Conservation (phyloP, 2,329 filamentous ascomycete species). For the Talaromyces sp. region DNA sequence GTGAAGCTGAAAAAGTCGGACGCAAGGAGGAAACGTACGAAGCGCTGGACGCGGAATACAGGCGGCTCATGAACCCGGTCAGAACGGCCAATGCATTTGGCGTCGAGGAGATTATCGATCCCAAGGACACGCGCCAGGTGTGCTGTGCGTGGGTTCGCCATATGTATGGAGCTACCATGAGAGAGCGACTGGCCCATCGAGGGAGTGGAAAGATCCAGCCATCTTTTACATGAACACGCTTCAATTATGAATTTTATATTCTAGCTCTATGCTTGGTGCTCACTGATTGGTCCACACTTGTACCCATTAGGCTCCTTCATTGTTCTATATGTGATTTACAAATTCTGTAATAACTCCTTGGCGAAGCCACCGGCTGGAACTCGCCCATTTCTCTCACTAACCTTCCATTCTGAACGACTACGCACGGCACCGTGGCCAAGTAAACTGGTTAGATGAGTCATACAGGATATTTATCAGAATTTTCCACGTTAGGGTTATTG, state of each 20-base stretch:
- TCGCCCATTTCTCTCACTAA: too few relatives aligned
- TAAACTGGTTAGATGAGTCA: neutral
- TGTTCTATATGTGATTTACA: too few relatives aligned
- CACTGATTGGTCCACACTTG: too few relatives aligned
- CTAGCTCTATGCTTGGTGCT: neutral
- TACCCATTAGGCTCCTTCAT: too few relatives aligned
- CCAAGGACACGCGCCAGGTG: slow-evolving; percentile 53
- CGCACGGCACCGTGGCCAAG: too few relatives aligned
- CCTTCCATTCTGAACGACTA: too few relatives aligned
- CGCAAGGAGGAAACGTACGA: slow-evolving; percentile 49
- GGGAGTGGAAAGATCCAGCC: slow-evolving; percentile 40
- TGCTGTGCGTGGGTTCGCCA: slow-evolving; percentile 54
- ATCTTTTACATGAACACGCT: slow-evolving; percentile 28
- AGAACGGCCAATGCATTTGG: slow-evolving; percentile 61
- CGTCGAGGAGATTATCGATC: slow-evolving; percentile 63
- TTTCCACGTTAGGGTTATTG: too few relatives aligned
- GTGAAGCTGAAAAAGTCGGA: slow-evolving; percentile 50
- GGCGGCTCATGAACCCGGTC: slow-evolving; percentile 60
- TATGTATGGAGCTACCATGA: slow-evolving; percentile 52
- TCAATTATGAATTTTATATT: neutral
- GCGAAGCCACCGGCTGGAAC: too few relatives aligned
- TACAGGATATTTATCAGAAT: too few relatives aligned
- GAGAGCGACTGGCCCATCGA: slow-evolving; percentile 43
- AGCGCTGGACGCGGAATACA: slow-evolving; percentile 57
- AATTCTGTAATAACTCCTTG: too few relatives aligned